Evolutionary conservation across 495 filamentous ascomycete species (phyloP).

Genomic region (Trichoderma reesei): DNA sequence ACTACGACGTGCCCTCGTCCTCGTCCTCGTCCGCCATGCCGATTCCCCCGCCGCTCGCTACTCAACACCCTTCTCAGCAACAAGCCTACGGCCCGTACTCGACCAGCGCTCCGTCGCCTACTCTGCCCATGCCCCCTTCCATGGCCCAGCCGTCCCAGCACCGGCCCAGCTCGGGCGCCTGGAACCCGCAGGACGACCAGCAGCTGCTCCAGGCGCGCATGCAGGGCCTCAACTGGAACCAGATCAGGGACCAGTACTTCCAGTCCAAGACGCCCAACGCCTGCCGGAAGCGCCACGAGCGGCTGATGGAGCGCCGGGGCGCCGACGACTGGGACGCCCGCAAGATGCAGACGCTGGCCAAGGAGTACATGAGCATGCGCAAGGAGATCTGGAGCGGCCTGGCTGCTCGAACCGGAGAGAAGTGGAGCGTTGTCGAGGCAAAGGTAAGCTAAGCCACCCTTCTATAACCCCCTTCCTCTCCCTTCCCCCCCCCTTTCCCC

Average conservation of each 20-base stretch:
- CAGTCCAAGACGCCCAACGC: slow-evolving; percentile 66
- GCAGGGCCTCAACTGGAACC: slow-evolving; percentile 59
- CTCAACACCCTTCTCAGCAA: slow-evolving; percentile 1
- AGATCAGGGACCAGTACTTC: slow-evolving; percentile 57
- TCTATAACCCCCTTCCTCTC: not conserved
- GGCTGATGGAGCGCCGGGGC: slow-evolving; percentile 55
- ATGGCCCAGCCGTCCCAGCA: slow-evolving; percentile 21
- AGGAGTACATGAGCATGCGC: slow-evolving; percentile 56
- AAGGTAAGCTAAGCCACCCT: slow-evolving; percentile 42
- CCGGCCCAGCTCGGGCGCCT: slow-evolving; percentile 44
- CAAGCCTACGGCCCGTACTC: slow-evolving; percentile 22
- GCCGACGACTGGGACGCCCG: slow-evolving; percentile 54
- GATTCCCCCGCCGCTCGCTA: not conserved
- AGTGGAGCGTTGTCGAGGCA: slow-evolving; percentile 58
- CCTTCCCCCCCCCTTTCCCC: not conserved
- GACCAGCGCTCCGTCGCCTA: slow-evolving; percentile 10
- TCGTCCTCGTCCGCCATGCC: slow-evolving; percentile 5
- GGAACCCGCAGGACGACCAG: slow-evolving; percentile 55
- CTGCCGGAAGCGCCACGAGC: slow-evolving; percentile 69
- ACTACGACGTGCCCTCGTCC: slow-evolving; percentile 4
- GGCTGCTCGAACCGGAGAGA: slow-evolving; percentile 51
- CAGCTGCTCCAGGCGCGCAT: slow-evolving; percentile 51
- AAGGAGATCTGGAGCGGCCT: slow-evolving; percentile 61
- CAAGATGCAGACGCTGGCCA: slow-evolving; percentile 52
- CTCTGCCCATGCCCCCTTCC: slow-evolving; percentile 16